These are phyloP conservation scores for Fomitopsis schrenkii DNA, from an alignment of 1,284 basidiomycete genomes.

Conservation along the genomic window DNA sequence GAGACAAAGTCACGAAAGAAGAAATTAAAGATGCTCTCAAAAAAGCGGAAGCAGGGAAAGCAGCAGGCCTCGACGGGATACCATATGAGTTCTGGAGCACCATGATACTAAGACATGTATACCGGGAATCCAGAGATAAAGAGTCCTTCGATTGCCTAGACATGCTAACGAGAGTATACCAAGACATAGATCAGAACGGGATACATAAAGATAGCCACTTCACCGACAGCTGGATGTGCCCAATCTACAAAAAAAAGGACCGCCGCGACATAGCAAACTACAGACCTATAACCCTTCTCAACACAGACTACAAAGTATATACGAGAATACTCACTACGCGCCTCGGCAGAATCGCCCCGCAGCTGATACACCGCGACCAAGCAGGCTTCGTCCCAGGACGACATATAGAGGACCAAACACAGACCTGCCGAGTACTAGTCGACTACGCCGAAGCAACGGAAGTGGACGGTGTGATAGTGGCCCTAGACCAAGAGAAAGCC, in stretches of 20 bases:
- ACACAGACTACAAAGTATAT: constrained; percentile 28
- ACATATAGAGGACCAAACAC: constrained; percentile 20
- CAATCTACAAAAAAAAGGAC: constrained; percentile 31
- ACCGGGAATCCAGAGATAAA: neutral
- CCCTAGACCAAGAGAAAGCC: too few relatives aligned
- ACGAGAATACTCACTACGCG: constrained; percentile 16
- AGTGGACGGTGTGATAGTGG: constrained; percentile 20
- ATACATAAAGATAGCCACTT: constrained; percentile 12
- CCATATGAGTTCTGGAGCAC: constrained; percentile 21
- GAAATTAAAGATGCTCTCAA: neutral
- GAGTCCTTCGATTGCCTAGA: neutral
- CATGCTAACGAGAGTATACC: neutral
- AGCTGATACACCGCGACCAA: constrained; percentile 21
- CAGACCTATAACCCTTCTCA: constrained; percentile 29
- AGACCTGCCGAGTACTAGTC: constrained; percentile 17
- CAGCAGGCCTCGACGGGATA: constrained; percentile 15
- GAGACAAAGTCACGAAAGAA: neutral
- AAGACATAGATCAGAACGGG: neutral
- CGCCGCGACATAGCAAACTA: constrained; percentile 25
- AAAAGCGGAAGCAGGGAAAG: too few relatives aligned
- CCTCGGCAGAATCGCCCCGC: constrained; percentile 9
- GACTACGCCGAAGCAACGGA: constrained; percentile 21
- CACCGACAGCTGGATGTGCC: constrained; percentile 30
- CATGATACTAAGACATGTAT: constrained; percentile 5
- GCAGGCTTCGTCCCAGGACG: constrained; percentile 26